phyloP scores from a whole-genome alignment of 306 rosid genomes.

The Aeschynomene evenia region DNA sequence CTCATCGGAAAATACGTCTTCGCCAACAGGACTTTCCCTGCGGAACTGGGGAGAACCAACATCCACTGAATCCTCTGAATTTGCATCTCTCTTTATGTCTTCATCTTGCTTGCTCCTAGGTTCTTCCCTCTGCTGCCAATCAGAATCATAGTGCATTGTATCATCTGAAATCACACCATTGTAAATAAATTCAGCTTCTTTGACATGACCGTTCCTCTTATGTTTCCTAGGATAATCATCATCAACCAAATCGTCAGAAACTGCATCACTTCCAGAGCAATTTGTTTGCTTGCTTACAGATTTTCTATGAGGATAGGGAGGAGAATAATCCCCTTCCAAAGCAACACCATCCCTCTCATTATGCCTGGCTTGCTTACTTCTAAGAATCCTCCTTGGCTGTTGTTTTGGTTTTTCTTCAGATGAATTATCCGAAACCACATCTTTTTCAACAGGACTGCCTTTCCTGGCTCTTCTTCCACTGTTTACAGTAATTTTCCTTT shows the following conservation, averaged over 20 bases:
- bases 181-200: slow-evolving; percentile 22
- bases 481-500: slow-evolving; percentile 63
- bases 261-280: slow-evolving; percentile 36
- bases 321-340: slow-evolving; percentile 37
- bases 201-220: slow-evolving; percentile 16
- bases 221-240: slow-evolving; percentile 29
- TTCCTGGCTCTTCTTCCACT: slow-evolving; percentile 51
- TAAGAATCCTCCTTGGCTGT: slow-evolving; percentile 35
- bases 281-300: slow-evolving; percentile 28
- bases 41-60: slow-evolving; percentile 30
- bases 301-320: slow-evolving; percentile 27
- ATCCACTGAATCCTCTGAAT: slow-evolving; percentile 38
- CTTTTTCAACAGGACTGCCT: slow-evolving; percentile 42
- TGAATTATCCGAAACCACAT: slow-evolving; percentile 39
- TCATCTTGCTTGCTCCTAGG: slow-evolving; percentile 51
- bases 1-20: slow-evolving; percentile 33
- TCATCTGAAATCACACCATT: slow-evolving; percentile 45
- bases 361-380: slow-evolving; percentile 50
- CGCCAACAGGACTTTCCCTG: slow-evolving; percentile 21
- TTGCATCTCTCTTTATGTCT: slow-evolving; percentile 34
- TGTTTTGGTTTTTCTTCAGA: slow-evolving; percentile 36
- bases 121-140: slow-evolving; percentile 47
- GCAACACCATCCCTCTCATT: slow-evolving; percentile 44
- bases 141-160: slow-evolving; percentile 45
- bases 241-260: slow-evolving; percentile 38